Evolutionary conservation across 805 yeast genomes (phyloP), one percentile per base, ranked within the genome.

Genomic region (Spathaspora arborariae): DNA sequence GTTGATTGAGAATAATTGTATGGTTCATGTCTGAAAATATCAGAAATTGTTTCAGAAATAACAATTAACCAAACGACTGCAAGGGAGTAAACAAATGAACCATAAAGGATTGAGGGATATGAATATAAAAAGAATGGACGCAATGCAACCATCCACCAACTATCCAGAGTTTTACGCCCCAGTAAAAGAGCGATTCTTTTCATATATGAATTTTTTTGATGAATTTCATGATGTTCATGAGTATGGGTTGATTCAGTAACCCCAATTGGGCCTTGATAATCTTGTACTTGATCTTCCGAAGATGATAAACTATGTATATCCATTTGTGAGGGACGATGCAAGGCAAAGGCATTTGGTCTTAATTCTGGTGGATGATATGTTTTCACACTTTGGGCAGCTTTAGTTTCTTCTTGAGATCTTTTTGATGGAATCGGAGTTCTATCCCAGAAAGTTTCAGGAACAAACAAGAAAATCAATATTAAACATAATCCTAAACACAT

Each of bases 391-490:
- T 69, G 63, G 1, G 83, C 85, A 18, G 65, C 65, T 41, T 64
- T 64, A 2, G 81, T 68, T 59, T 80, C 85, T 45, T 63, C 60
- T 18, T 63, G 53, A 3, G 81, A 75, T 49, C 78, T 62, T 52
- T 76, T 74, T 51, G 66, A 67, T 15, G 76, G 78, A 1, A 69
- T 66, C 4, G 84, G 82, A 1, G 76, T 58, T 47, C 86, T 67
- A 48, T 76, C 79, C 82, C 83, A 81, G 61, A 78, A 81, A 1
- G 86, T 81, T 48, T 81, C 86, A 2, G 85, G 86, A 18, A 79
- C 84, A 56, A 80, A 80, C 10, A 81, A 55, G 46, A 71, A 74
- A 11, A 79, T 74, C 22, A 73, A 59, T 2, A 73, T 53, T 27
- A 78, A 64, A 52, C 70, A 66, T 35, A 67, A 57, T 0, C 80